phyloP scores from a whole-genome alignment of 2,329 filamentous ascomycete genomes.

The Colletotrichum sp. region DNA sequence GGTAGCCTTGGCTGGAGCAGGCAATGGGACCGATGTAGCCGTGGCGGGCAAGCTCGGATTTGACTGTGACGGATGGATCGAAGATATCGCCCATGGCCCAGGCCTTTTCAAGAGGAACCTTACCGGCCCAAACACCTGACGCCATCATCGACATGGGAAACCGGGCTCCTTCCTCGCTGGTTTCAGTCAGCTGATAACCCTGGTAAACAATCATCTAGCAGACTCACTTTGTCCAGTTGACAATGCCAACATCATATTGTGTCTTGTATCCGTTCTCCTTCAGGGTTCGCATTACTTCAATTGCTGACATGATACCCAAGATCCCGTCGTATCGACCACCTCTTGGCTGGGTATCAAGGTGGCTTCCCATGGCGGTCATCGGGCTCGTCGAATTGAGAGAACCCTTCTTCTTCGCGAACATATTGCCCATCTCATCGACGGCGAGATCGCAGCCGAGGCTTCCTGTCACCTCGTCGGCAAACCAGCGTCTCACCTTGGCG shows the following conservation, averaged over 20 bases:
- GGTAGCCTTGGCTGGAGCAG: constrained; percentile 30
- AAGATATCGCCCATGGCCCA: constrained; percentile 52
- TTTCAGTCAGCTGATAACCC: not conserved
- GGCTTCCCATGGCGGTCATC: constrained; percentile 72
- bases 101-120: constrained; percentile 64
- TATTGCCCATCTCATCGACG: constrained; percentile 80
- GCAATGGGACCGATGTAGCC: constrained; percentile 66
- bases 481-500: constrained; percentile 77
- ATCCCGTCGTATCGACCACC: constrained; percentile 81
- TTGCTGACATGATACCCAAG: constrained; percentile 72
- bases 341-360: constrained; percentile 68
- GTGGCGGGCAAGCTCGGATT: constrained; percentile 68
- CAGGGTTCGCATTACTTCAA: constrained; percentile 75
- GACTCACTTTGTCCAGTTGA: constrained; percentile 77
- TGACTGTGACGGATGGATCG: constrained; percentile 43
- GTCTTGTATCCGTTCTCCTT: constrained; percentile 73
- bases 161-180: constrained; percentile 78
- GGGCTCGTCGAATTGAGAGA: constrained; percentile 60
- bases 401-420: constrained; percentile 75
- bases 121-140: constrained; percentile 79
- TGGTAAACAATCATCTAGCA: not conserved
- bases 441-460: constrained; percentile 70
- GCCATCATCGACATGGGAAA: constrained; percentile 79
- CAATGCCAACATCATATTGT: constrained; percentile 73
- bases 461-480: constrained; percentile 63